Conservation (phyloP, 2,329 filamentous ascomycete genomes). For the Fusarium nanum region DNA sequence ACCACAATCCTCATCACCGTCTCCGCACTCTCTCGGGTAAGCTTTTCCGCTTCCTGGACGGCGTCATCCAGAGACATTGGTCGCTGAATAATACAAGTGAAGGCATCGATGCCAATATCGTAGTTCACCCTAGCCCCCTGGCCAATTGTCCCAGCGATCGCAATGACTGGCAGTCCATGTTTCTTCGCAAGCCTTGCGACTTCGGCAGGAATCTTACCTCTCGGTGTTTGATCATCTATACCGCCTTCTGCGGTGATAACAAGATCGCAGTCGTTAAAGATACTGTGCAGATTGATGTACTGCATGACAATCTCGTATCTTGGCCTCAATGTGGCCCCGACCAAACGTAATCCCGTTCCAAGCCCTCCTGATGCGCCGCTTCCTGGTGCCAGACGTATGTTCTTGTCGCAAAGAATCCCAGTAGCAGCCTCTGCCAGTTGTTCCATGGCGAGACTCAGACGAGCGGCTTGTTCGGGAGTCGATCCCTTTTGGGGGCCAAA, state of each 20-base stretch:
- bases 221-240: slow-evolving; percentile 62
- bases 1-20: slow-evolving; percentile 51
- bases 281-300: slow-evolving; percentile 60
- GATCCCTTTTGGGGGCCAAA: slow-evolving; percentile 66
- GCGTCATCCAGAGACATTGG: slow-evolving; percentile 50
- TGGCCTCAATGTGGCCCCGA: slow-evolving; percentile 59
- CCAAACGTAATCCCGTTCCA: slow-evolving; percentile 61
- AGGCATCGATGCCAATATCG: slow-evolving; percentile 51
- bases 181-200: slow-evolving; percentile 60
- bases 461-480: slow-evolving; percentile 55
- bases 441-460: slow-evolving; percentile 57
- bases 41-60: slow-evolving; percentile 46
- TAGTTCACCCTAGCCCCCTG: slow-evolving; percentile 50
- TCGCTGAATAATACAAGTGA: slow-evolving; percentile 50
- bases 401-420: slow-evolving; percentile 49
- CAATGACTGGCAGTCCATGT: slow-evolving; percentile 58
- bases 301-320: slow-evolving; percentile 63
- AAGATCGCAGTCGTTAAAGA: slow-evolving; percentile 61
- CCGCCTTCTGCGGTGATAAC: slow-evolving; percentile 66
- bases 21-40: slow-evolving; percentile 51
- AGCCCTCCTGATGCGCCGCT: slow-evolving; percentile 65
- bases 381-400: slow-evolving; percentile 55
- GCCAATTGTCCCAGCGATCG: slow-evolving; percentile 54
- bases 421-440: slow-evolving; percentile 53
- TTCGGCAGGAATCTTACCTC: slow-evolving; percentile 65